Base-by-base conservation (phyloP, 164 flowering plant genomes). In the Vitis cinerea region DNA sequence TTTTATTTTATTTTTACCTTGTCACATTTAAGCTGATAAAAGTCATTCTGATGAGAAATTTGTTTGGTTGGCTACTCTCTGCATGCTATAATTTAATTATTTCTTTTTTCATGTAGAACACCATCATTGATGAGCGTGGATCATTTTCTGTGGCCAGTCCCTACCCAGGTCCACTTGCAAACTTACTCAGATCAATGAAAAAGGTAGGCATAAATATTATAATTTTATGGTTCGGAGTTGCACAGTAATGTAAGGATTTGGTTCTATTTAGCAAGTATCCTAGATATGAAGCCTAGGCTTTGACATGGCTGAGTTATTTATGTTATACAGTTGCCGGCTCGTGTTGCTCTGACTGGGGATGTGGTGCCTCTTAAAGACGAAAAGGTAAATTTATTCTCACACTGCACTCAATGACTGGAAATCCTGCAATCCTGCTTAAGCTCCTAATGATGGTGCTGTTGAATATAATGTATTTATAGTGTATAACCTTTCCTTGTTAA, bases 301-400 rank as follows among this genome's bases (percentile, higher is more conserved):
- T 56, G 10, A 50, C 11, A 10, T 50, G 8, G 58, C 67, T 51
- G 59, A 55, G 71, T 9, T 17, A n/a, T 10, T 52, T 57, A 3
- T 49, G 11, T 71, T 31, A 50, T 86, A 80, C 91, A 94, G 97
- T 72, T 83, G 44, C 98, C 97, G 37, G 74, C 86, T 44, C 85
- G 97, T 79, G 87, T 92, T 84, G 97, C 97, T 85, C 75, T 94
- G 58, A 78, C 80, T 50, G 97, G 98, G 29, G 98, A 92, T 65
- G 71, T 89, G 66, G 69, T 75, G n/a, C 85, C 83, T 81, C 85
- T 89, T 65, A 74, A 63, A 66, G 91, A 86, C 44, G 79, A 83
- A 60, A 87, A 85, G 96, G 98, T 94, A 81, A 67, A 50, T 2
- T 31, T 54, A 12, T 31, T 65, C 2, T 27, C 9, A 59, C 30